Base-by-base conservation (phyloP, 2,329 filamentous ascomycete species). In the Fusarium temperatum region DNA sequence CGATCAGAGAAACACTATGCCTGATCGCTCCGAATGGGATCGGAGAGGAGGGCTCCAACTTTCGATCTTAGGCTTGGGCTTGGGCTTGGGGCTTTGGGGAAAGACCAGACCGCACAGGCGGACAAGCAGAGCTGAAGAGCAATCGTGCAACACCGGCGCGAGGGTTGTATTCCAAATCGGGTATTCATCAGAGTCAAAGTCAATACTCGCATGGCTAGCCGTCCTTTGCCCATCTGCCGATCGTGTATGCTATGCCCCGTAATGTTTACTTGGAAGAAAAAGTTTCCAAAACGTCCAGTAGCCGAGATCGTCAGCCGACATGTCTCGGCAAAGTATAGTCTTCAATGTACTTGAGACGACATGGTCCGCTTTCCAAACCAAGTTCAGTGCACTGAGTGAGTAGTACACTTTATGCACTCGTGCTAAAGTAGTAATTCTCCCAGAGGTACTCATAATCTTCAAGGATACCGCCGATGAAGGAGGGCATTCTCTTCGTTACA, bases 381-480 rank as follows among this genome's bases (percentile, higher is more conserved):
- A 51, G 30, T 35, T 35, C 30, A 51, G 48, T 50, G 42, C 47
- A 39, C 44, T 30, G 26, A 35, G 41, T 45, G 20, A 20, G n/a
- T 22, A 28, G 50, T 22, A 38, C 39, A 54, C 36, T 48, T 73
- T 65, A 70, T 77, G 81, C 80, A 63, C 87, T 89, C 41, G 89
- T 90, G 81, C 88, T 90, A 83, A 98, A 99, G 83, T 98, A 97
- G 83, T 98, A 98, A 78, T 97, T 95, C 83, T 98, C 95, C 96
- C 96, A 99, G 38, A 99, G 87, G 81, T 97, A 98, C 83, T 98
- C 94, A 81, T 99, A 99, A 82, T 99, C 96, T 81, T 98, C 95
- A 72, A 98, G 83, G 51, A 99, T 92, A 65, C 93, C 94, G 14
- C 92, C 93, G 30, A 98, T 87, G 80, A 99, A 89, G 74, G 93